Conservation (phyloP, 768 basidiomycete species). For the Tulasnella sp. region DNA sequence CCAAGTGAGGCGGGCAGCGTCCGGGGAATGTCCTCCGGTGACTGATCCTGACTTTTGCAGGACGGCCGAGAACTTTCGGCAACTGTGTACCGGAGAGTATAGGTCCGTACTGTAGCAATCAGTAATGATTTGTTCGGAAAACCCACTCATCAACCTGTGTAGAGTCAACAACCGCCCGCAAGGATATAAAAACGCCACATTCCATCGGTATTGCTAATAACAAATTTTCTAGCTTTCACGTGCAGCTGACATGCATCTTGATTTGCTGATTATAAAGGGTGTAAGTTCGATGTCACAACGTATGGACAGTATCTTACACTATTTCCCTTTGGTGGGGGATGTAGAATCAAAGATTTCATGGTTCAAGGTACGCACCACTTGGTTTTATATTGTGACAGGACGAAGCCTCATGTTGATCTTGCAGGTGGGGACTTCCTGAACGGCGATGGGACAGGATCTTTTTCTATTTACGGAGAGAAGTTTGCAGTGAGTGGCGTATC, state of each 20-base stretch:
- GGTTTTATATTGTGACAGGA: background rate
- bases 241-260: too few relatives aligned
- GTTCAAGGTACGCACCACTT: slow-evolving; percentile 54
- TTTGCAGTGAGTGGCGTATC: slow-evolving; percentile 50
- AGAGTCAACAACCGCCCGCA: slow-evolving; percentile 76
- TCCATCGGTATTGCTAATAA: slow-evolving; percentile 57
- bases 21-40: background rate
- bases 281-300: slow-evolving; percentile 12
- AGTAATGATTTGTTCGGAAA: background rate
- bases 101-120: slow-evolving; percentile 34
- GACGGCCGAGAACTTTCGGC: slow-evolving; percentile 95
- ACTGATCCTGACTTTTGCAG: slow-evolving; percentile 30
- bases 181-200: slow-evolving; percentile 83
- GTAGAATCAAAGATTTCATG: slow-evolving; percentile 54
- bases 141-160: background rate
- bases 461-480: slow-evolving; percentile 94
- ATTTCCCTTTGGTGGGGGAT: background rate
- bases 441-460: slow-evolving; percentile 86
- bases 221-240: too few relatives aligned
- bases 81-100: slow-evolving; percentile 94
- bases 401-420: background rate
- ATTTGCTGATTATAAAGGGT: slow-evolving; percentile 17
- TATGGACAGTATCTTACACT: background rate
- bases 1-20: slow-evolving; percentile 52
- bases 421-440: slow-evolving; percentile 89